Base-by-base conservation (phyloP, 768 basidiomycete species). In the Tephrocybe sp. region DNA sequence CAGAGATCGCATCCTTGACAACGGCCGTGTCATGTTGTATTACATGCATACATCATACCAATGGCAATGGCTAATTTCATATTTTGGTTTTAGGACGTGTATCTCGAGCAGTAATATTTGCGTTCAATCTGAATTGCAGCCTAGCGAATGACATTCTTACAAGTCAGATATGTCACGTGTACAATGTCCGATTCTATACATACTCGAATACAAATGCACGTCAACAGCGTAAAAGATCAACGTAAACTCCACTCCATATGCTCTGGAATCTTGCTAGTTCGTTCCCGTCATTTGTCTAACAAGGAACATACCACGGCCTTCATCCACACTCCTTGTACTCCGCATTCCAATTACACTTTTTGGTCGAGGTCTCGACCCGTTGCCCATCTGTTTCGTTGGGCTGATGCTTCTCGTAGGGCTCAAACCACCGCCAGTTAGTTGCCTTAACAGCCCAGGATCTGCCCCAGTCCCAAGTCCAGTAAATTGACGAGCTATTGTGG, bases 331-430 rank as follows among this genome's bases (percentile, higher is more conserved):
- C 62, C 79, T 83, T 20, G 76, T 63, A 51, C 70, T 77, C 58
- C 88, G 74, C 67, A 86, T 81, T 12, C 87, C 88, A 50, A 86
- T 81, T 21, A 88, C 85, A 60, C 87, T 90, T 74, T 86, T 90
- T 10, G 90, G 90, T 48, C 90, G 71, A 8, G 87, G 81, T 37
- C 82, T 73, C 11, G 51, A 57, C 14, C 65, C 65, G 42, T 57
- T 70, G 30, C 76, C 78, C 45, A 85, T 52, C 58, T 85, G 82
- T 63, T 90, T 91, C 28, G 86, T 89, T 11, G 90, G 87, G 54
- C 87, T 90, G 28, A 87, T 73, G 61, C 88, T 88, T 53, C 86
- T 76, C 1, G 83, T 84, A 2, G 86, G 84, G 59, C 82, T 86
- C 54, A 82, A 56, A 3, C 84, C 79, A 4, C 84, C 84, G 12